Evolutionary conservation across 2,329 filamentous ascomycete species (phyloP).

Genomic region (Anthostomella pinea): DNA sequence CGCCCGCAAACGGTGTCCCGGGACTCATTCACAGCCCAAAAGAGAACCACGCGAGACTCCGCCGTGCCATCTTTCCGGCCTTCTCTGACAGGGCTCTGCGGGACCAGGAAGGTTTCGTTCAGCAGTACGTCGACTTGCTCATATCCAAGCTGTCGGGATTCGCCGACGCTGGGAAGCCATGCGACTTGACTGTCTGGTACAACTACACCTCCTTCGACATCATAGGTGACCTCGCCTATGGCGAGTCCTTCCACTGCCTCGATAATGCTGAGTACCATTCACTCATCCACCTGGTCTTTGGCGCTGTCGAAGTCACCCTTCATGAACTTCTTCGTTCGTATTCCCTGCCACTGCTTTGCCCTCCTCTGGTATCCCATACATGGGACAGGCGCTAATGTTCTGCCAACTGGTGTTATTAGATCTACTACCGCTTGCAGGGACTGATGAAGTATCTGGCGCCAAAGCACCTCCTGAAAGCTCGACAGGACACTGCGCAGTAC

Average conservation of each 20-base stretch:
- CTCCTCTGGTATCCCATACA: too few relatives aligned
- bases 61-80: conserved; percentile 4
- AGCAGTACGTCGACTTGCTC: conserved; percentile 5
- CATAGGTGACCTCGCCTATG: conserved; percentile 37
- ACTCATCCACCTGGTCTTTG: background rate
- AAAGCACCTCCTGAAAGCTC: too few relatives aligned
- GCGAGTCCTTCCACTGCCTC: conserved; percentile 17
- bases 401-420: too few relatives aligned
- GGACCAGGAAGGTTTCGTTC: conserved; percentile 8
- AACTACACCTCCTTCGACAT: conserved; percentile 7
- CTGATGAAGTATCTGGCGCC: too few relatives aligned
- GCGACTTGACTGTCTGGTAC: conserved; percentile 7
- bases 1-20: too few relatives aligned
- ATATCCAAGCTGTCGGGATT: conserved; percentile 1
- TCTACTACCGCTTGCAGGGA: too few relatives aligned
- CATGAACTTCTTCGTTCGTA: too few relatives aligned
- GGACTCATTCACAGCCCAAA: too few relatives aligned
- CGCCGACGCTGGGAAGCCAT: background rate
- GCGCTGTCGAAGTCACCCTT: too few relatives aligned
- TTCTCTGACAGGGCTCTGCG: conserved; percentile 8
- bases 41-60: conserved; percentile 6
- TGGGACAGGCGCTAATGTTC: too few relatives aligned
- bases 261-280: conserved; percentile 6
- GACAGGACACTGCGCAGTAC: too few relatives aligned
- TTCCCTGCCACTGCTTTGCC: too few relatives aligned